These are phyloP conservation scores for Tephrocybe sp. DNA, from an alignment of 768 basidiomycete genomes.

Conservation along the genomic window DNA sequence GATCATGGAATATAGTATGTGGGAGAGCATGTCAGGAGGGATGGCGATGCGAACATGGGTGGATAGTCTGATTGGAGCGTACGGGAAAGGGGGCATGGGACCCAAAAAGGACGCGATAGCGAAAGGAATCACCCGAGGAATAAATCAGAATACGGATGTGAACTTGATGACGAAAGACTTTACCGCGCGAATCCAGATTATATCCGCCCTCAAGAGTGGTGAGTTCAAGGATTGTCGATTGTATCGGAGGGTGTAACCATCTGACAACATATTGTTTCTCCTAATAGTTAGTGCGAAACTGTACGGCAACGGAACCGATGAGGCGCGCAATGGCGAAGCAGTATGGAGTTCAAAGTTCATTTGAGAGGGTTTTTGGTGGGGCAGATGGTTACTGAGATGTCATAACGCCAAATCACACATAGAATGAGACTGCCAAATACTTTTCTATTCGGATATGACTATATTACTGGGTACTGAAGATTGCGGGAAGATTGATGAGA, in stretches of 20 bases:
- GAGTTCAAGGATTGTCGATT: constrained; percentile 18
- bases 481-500: not conserved
- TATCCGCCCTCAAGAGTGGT: constrained; percentile 51
- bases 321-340: constrained; percentile 49
- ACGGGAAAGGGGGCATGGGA: constrained; percentile 29
- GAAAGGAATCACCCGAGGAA: constrained; percentile 48
- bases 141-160: constrained; percentile 49
- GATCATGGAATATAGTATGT: constrained; percentile 52
- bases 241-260: constrained; percentile 1
- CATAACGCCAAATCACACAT: constrained; percentile 6
- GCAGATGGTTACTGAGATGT: not conserved
- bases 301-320: constrained; percentile 44
- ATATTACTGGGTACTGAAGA: not conserved
- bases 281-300: constrained; percentile 46
- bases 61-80: constrained; percentile 43
- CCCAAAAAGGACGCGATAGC: constrained; percentile 40
- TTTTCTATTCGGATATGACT: constrained; percentile 1
- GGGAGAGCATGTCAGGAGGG: constrained; percentile 54
- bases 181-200: constrained; percentile 51
- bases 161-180: constrained; percentile 52
- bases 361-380: constrained; percentile 17
- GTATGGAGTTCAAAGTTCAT: constrained; percentile 54
- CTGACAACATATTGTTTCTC: constrained; percentile 11
- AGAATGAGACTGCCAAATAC: not conserved
- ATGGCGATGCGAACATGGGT: constrained; percentile 58